Evolutionary conservation across 345 rosid species (phyloP).

Genomic region (Erysimum cheiranthoides): DNA sequence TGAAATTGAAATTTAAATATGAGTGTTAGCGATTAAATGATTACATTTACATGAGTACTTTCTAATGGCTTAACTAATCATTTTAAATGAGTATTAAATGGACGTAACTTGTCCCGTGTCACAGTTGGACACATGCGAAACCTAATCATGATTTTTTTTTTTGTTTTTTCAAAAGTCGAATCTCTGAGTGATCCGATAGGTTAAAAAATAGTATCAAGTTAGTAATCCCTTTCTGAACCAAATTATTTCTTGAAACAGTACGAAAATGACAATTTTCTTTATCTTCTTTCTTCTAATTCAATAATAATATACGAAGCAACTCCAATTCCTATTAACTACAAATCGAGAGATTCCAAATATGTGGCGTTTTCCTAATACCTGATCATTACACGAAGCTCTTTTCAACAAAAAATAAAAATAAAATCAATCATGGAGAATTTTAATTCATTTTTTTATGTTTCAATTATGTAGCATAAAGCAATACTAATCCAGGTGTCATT

Average conservation of each 20-base stretch:
- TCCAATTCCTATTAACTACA: constrained; percentile 10
- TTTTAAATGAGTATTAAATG: not conserved
- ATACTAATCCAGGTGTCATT: constrained; percentile 21
- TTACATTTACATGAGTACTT: constrained; percentile 7
- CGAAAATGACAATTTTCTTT: not conserved
- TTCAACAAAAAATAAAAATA: not conserved
- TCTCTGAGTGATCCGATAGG: not conserved
- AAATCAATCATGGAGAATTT: constrained; percentile 7
- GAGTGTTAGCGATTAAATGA: not conserved
- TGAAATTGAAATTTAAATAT: not conserved
- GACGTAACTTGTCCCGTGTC: not conserved
- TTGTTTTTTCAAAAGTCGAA: not conserved
- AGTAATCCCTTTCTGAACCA: not conserved
- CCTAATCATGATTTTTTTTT: not conserved
- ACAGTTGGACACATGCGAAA: constrained; percentile 22
- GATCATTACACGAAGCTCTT: not conserved
- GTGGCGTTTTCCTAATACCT: not conserved
- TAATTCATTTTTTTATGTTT: not conserved
- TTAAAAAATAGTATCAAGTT: not conserved
- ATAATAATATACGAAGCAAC: not conserved
- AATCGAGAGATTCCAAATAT: constrained; percentile 15
- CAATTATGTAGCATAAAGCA: not conserved
- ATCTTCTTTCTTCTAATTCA: not conserved
- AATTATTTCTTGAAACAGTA: not conserved
- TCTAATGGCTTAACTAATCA: not conserved